Evolutionary conservation across 1,284 basidiomycete species (phyloP).

Genomic region (Leccinum ponderosum): DNA sequence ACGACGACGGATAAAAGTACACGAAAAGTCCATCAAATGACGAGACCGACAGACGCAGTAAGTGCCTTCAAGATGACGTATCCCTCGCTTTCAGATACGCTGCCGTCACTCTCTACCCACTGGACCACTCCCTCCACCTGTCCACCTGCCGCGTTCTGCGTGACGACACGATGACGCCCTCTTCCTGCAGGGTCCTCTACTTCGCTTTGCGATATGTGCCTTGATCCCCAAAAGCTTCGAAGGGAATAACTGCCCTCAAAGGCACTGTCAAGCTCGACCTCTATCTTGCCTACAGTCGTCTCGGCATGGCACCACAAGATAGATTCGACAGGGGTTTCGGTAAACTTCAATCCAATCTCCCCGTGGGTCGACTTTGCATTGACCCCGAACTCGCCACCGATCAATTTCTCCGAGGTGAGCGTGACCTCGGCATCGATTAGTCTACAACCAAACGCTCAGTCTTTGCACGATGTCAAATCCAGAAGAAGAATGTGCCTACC

Average conservation of each 20-base stretch:
- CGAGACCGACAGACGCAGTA: slow-evolving; percentile 13
- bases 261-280: slow-evolving; percentile 38
- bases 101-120: slow-evolving; percentile 27
- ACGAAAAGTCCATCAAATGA: slow-evolving; percentile 19
- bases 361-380: slow-evolving; percentile 30
- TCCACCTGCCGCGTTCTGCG: slow-evolving; percentile 1
- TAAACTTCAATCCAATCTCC: slow-evolving; percentile 35
- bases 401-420: slow-evolving; percentile 26
- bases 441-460: slow-evolving; percentile 24
- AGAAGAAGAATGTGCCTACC: slow-evolving; percentile 30
- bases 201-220: slow-evolving; percentile 19
- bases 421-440: slow-evolving; percentile 31
- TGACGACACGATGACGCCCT: slow-evolving; percentile 35
- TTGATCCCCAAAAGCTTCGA: slow-evolving; percentile 27
- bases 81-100: slow-evolving; percentile 16
- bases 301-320: slow-evolving; percentile 35
- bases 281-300: slow-evolving; percentile 35
- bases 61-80: slow-evolving; percentile 22
- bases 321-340: slow-evolving; percentile 41
- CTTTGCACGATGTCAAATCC: background rate
- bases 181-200: slow-evolving; percentile 42
- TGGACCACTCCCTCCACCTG: slow-evolving; percentile 20
- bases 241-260: slow-evolving; percentile 46
- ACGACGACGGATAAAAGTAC: background rate
- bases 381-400: slow-evolving; percentile 40